Evolutionary conservation across 176 grass and related monocot species (phyloP).

Genomic region (Eragrostis nindensis): DNA sequence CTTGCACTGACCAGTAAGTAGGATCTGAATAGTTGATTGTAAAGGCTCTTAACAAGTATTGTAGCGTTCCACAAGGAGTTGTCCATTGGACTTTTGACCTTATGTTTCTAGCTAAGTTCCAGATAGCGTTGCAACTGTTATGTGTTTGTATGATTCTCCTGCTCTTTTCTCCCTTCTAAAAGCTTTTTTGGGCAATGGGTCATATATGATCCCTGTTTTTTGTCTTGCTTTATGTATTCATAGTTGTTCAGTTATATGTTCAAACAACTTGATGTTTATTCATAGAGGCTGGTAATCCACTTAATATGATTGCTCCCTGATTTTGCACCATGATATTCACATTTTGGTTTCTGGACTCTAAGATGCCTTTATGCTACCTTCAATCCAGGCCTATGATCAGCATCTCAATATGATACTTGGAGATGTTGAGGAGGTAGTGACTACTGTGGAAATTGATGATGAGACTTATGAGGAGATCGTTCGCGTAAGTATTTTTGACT

Average conservation of each 20-base stretch:
- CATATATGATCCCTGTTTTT: background rate
- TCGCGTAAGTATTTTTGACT: conserved; percentile 41
- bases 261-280: background rate
- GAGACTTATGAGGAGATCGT: conserved; percentile 90
- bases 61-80: background rate
- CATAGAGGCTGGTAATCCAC: background rate
- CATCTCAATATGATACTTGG: conserved; percentile 90
- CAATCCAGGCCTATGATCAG: conserved; percentile 78
- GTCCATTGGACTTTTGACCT: background rate
- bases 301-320: background rate
- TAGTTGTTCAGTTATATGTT: background rate
- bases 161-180: background rate
- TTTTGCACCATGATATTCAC: background rate
- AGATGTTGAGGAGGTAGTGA: conserved; percentile 78
- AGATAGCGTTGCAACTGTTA: background rate
- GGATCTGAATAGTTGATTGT: background rate
- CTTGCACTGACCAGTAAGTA: background rate
- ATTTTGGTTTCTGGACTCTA: background rate
- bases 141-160: background rate
- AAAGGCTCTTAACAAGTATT: background rate
- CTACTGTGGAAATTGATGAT: conserved; percentile 78
- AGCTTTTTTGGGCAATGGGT: background rate
- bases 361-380: background rate
- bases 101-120: background rate
- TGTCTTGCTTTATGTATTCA: background rate